phyloP scores from a whole-genome alignment of 495 filamentous ascomycete genomes.

The Neurospora terricola region DNA sequence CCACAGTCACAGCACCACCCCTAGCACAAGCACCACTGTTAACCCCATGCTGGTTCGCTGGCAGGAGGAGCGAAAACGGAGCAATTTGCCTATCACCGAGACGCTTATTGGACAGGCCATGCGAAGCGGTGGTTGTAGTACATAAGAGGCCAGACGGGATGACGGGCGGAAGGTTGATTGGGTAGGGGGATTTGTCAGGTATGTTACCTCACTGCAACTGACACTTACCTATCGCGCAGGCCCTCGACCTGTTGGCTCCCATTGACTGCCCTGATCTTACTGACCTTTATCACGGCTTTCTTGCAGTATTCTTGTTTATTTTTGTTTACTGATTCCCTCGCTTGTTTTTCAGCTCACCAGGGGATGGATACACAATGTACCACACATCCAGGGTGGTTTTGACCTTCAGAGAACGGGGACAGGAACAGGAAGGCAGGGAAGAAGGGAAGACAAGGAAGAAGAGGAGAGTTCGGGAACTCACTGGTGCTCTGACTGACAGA shows the following conservation, averaged over 20 bases:
- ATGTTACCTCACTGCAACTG: neutral
- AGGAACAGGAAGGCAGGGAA: neutral
- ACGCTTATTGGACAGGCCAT: conserved; percentile 7
- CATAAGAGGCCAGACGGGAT: neutral
- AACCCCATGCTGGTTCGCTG: conserved; percentile 28
- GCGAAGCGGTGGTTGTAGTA: neutral
- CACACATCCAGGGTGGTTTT: neutral
- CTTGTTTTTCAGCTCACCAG: neutral
- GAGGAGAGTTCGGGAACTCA: neutral
- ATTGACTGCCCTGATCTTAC: neutral
- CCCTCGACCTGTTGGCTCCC: too few relatives aligned
- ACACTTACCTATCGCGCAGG: neutral
- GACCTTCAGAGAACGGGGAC: neutral
- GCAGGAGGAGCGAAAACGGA: conserved; percentile 23
- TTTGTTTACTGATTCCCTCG: neutral
- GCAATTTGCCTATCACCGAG: conserved; percentile 32
- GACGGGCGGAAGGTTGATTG: neutral
- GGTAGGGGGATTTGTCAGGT: neutral
- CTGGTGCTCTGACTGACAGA: neutral
- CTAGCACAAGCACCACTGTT: neutral
- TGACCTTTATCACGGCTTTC: neutral
- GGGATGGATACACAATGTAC: neutral
- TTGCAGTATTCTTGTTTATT: neutral
- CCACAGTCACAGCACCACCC: neutral
- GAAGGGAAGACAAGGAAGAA: neutral